Evolutionary conservation across 768 basidiomycete species (phyloP), one percentile per base, ranked within the genome.

Genomic region (Leccinellum luteum): DNA sequence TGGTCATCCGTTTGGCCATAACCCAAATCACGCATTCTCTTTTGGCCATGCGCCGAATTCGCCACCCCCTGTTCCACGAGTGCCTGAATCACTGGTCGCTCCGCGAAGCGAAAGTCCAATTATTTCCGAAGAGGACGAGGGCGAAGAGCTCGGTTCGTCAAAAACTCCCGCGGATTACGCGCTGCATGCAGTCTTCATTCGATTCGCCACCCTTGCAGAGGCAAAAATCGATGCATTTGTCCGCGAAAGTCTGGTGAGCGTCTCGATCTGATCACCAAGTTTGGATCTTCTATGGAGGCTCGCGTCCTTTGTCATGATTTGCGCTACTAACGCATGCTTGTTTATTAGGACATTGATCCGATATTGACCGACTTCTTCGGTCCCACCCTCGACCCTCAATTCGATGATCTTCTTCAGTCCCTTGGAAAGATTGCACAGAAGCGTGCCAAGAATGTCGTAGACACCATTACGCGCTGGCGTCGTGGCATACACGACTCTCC

Each of bases 121-220:
- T 17, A 64, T 76, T 3, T 84, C 85, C 14, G 80, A 84, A 28
- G 82, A 85, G 45, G 89, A 89, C 13, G 88, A 89, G 63, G 84
- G 85, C 65, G 78, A 87, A 48, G 60, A 62, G 13, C 74, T 81
- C 21, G 79, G 83, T 65, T 87, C 89, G 50, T 88, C 89, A 0
- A 89, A 85, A 67, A 92, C 89, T 12, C 92, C 94, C 2, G 86
- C 88, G 0, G 94, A 95, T 64, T 94, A 89, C 64, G 94, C 94
- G 2, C 75, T 95, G 13, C 90, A 92, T 66, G 90, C 92, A 0
- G 82, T 95, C 6, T 94, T 95, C 69, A 90, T 92, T 43, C 86
- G 89, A 3, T 95, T 95, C 64, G 90, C 89, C 9, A 81, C 86
- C 1, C 77, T 82, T 5, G 90, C 91, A 2, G 92, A 96, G 71